Evolutionary conservation across 2,329 filamentous ascomycete genomes (phyloP).

Genomic region (Fusarium algeriense): DNA sequence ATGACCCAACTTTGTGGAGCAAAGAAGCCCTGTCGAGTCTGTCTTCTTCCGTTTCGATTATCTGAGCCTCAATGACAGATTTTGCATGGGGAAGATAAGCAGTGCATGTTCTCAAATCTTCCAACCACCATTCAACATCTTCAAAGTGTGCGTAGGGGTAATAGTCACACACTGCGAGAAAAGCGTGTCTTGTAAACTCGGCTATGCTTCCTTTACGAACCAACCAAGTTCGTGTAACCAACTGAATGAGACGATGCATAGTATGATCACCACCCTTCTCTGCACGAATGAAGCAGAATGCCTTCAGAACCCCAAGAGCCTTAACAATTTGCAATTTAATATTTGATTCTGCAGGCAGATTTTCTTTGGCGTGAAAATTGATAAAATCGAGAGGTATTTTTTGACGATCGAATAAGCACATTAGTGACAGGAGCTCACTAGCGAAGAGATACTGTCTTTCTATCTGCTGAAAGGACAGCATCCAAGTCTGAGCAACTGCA

Average conservation of each 20-base stretch:
- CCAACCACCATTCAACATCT: background rate
- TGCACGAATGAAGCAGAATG: constrained; percentile 48
- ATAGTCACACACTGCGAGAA: constrained; percentile 28
- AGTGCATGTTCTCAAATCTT: constrained; percentile 17
- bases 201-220: background rate
- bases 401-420: constrained; percentile 50
- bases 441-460: constrained; percentile 40
- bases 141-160: constrained; percentile 43
- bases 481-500: constrained; percentile 50
- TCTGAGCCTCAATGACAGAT: constrained; percentile 32
- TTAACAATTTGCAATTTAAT: constrained; percentile 14
- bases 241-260: constrained; percentile 54
- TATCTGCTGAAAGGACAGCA: constrained; percentile 53
- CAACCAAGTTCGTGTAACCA: constrained; percentile 51
- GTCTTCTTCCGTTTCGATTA: constrained; percentile 20
- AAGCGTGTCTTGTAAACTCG: constrained; percentile 37
- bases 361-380: constrained; percentile 1
- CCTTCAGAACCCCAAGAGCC: constrained; percentile 37
- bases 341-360: rapidly evolving
- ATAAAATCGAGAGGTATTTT: constrained; percentile 45
- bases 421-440: constrained; percentile 50
- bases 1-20: constrained; percentile 13
- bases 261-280: constrained; percentile 31
- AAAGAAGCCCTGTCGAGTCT: constrained; percentile 17
- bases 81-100: constrained; percentile 45